Conservation (phyloP, 2,329 filamentous ascomycete species). For the Botrytis paeoniae region DNA sequence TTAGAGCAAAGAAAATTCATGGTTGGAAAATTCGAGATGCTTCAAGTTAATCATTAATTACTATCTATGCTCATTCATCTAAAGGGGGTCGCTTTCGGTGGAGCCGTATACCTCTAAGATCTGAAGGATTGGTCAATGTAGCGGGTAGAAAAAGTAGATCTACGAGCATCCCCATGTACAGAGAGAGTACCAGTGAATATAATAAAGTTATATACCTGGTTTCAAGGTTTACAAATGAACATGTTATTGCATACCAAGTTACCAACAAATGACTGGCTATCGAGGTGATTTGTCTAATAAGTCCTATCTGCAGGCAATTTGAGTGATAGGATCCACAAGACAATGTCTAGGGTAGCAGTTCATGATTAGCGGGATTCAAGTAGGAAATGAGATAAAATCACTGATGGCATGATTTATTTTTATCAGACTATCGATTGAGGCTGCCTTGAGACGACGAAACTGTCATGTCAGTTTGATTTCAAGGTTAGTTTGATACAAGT, state of each 20-base stretch:
- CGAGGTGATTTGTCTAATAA: not conserved
- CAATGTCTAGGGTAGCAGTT: not conserved
- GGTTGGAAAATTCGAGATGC: not conserved
- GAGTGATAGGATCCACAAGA: not conserved
- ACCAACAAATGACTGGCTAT: not conserved
- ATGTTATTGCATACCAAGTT: not conserved
- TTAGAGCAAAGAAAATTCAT: not conserved
- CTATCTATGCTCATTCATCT: not conserved
- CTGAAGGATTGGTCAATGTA: not conserved
- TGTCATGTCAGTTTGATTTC: not conserved
- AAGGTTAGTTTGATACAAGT: not conserved
- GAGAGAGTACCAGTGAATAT: not conserved
- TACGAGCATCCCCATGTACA: not conserved
- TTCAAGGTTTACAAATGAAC: not conserved
- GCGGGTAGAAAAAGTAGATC: not conserved
- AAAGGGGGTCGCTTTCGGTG: not conserved
- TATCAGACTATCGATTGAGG: constrained; percentile 1
- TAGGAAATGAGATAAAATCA: not conserved
- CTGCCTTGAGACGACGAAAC: not conserved
- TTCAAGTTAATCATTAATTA: not conserved
- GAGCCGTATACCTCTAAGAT: not conserved
- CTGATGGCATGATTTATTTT: not conserved
- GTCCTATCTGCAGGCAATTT: not conserved
- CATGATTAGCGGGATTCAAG: not conserved
- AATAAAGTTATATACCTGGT: not conserved